Evolutionary conservation across 441 rosid species (phyloP).

Genomic region (Gossypium davidsonii): DNA sequence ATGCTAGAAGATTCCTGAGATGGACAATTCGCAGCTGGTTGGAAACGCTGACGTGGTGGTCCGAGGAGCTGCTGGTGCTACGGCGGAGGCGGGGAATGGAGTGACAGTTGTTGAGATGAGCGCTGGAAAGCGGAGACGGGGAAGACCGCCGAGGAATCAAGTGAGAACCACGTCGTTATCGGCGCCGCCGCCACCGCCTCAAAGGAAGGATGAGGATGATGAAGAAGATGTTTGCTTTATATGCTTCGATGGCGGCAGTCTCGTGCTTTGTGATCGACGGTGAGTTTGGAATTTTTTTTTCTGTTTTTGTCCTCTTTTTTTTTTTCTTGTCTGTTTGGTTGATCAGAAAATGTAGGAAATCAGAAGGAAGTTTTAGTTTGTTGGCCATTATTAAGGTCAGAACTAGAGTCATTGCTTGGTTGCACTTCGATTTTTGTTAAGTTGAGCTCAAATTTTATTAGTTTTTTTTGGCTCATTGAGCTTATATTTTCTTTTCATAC

Average conservation of each 20-base stretch:
- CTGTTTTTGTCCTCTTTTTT: neutral
- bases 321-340: neutral
- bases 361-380: neutral
- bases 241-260: constrained; percentile 97
- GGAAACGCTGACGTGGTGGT: constrained; percentile 20
- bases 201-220: constrained; percentile 40
- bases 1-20: constrained; percentile 37
- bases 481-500: neutral
- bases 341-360: constrained; percentile 4
- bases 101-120: constrained; percentile 23
- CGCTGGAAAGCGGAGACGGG: constrained; percentile 59
- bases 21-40: constrained; percentile 38
- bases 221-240: constrained; percentile 98
- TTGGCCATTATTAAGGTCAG: neutral
- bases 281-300: constrained; percentile 24
- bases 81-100: constrained; percentile 23
- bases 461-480: neutral
- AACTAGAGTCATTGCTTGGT: neutral
- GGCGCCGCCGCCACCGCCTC: constrained; percentile 16
- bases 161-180: constrained; percentile 18
- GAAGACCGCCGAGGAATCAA: constrained; percentile 65
- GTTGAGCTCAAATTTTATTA: neutral
- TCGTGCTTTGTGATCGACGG: constrained; percentile 99
- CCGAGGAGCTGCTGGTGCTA: constrained; percentile 7
- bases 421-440: neutral